These are phyloP conservation scores for Phellinidium pouzarii DNA, from an alignment of 1,284 basidiomycete species.

Conservation along the genomic window DNA sequence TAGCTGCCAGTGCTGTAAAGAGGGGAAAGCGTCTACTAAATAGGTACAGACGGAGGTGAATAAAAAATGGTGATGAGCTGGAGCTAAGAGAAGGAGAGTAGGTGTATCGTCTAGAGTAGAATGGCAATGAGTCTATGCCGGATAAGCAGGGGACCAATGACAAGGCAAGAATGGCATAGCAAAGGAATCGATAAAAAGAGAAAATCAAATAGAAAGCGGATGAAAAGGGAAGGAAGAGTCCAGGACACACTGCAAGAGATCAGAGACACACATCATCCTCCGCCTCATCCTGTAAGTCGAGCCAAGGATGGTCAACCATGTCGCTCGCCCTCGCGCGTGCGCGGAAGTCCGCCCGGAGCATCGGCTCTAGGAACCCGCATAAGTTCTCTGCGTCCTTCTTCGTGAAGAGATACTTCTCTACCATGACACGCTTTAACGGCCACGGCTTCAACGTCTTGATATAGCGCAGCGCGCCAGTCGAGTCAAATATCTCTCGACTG, in stretches of 20 bases:
- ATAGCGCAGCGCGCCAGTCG: slow-evolving; percentile 55
- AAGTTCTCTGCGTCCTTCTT: slow-evolving; percentile 52
- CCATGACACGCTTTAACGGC: slow-evolving; percentile 78
- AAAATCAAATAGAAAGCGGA: neutral
- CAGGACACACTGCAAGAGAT: neutral
- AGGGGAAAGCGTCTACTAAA: slow-evolving; percentile 1
- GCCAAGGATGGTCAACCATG: slow-evolving; percentile 69
- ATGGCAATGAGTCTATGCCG: slow-evolving; percentile 8
- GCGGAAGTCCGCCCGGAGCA: slow-evolving; percentile 69
- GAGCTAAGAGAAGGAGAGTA: neutral
- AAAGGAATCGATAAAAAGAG: neutral
- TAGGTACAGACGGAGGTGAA: neutral
- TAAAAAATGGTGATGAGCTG: slow-evolving; percentile 8
- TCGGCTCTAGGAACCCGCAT: slow-evolving; percentile 72
- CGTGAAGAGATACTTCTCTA: slow-evolving; percentile 75
- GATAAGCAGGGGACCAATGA: neutral
- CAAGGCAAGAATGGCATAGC: slow-evolving; percentile 2
- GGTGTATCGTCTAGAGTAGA: slow-evolving; percentile 5
- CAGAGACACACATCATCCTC: slow-evolving; percentile 28
- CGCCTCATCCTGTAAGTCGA: slow-evolving; percentile 45
- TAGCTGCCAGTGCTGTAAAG: neutral
- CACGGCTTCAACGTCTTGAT: slow-evolving; percentile 78
- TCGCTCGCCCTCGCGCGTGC: slow-evolving; percentile 68
- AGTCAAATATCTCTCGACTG: slow-evolving; percentile 79
- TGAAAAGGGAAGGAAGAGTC: neutral